Evolutionary conservation across 192 early-diverging fungal species (phyloP).

Genomic region (Neocallimastix lanati): DNA sequence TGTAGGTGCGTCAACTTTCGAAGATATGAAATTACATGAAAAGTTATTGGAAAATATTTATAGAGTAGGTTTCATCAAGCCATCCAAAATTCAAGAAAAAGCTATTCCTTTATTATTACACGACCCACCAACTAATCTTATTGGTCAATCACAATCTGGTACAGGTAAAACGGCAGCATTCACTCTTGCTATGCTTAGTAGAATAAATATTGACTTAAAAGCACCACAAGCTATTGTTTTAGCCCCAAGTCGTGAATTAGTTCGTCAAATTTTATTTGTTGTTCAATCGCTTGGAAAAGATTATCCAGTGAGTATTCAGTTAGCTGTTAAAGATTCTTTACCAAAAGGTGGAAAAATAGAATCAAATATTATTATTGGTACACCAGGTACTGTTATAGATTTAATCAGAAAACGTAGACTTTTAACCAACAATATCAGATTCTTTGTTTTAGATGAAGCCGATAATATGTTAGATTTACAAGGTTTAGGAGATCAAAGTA

Average conservation of each 20-base stretch:
- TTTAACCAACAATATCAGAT: slow-evolving; percentile 35
- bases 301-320: slow-evolving; percentile 52
- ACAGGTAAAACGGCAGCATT: slow-evolving; percentile 97
- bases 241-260: slow-evolving; percentile 78
- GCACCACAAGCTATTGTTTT: slow-evolving; percentile 72
- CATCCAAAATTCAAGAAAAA: slow-evolving; percentile 71
- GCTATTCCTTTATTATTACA: slow-evolving; percentile 74
- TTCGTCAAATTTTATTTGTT: slow-evolving; percentile 47
- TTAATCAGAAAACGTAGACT: slow-evolving; percentile 46
- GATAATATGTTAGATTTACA: slow-evolving; percentile 90
- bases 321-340: slow-evolving; percentile 58
- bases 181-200: slow-evolving; percentile 73
- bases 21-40: slow-evolving; percentile 33
- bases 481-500: slow-evolving; percentile 66
- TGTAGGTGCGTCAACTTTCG: slow-evolving; percentile 9
- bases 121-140: slow-evolving; percentile 85
- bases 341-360: slow-evolving; percentile 33
- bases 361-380: slow-evolving; percentile 71
- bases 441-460: slow-evolving; percentile 95
- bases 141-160: slow-evolving; percentile 94
- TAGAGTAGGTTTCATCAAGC: slow-evolving; percentile 41
- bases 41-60: slow-evolving; percentile 84
- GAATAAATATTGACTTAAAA: slow-evolving; percentile 50
- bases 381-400: slow-evolving; percentile 78
- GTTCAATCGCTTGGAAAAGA: slow-evolving; percentile 78